Evolutionary conservation across 352 stramenopile species (phyloP), one percentile per base, ranked within the genome.

Genomic region (Pythium brachiatum): DNA sequence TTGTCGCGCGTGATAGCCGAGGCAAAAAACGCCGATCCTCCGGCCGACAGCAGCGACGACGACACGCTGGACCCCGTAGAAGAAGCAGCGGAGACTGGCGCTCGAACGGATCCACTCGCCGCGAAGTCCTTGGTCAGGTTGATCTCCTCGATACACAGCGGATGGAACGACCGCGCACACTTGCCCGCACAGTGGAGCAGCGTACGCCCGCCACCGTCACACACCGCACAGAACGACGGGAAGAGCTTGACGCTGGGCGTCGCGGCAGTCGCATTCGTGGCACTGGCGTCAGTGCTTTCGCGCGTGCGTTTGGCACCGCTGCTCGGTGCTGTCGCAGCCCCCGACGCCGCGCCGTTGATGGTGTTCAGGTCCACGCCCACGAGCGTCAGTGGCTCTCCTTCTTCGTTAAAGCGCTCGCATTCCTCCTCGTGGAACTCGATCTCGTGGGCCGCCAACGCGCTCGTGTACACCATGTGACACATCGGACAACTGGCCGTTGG

Each of bases 351-450:
- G 36, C 13, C 34, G 36, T 47, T 50, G 44, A 29, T 52, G 25
- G 7, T 20, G 26, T 47, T 23, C 50, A 48, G 53, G 38, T 63
- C 47, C 61, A 56, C 21, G 27, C 48, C 46, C 53, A 62, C 15
- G 8, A 57, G 53, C 46, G 41, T 20, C 8, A 66, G 21, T 16
- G 65, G 59, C 20, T 60, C 59, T 21, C 23, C 25, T 9, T 36
- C 27, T 65, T 75, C 64, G 60, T 94, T 90, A 16, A 86, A 69
- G 16, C 81, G 81, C 50, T 76, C 75, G 68, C 85, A 94, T 62
- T 94, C 85, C 59, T 85, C 74, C 39, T 91, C 80, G 61, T 94
- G 85, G 69, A 92, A 91, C 9, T 73, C 62, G 43, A 92, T 81
- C 52, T 90, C 85, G 59, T 88, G 72, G 27, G 73, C 31, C 38